These are phyloP conservation scores for Monilinia fructicola DNA, from an alignment of 2,329 filamentous ascomycete species.

Conservation along the genomic window DNA sequence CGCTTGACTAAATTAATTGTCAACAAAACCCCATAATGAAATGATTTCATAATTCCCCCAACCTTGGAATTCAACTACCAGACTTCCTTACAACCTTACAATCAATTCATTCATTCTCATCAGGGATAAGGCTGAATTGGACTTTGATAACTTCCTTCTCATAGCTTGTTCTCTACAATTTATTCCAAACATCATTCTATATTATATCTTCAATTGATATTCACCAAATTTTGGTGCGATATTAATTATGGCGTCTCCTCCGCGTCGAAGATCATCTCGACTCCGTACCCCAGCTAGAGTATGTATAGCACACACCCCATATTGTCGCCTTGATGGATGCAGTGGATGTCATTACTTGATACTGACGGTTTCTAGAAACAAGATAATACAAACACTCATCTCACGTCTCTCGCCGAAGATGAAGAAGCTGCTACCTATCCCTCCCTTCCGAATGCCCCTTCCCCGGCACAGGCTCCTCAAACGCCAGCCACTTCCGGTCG, in stretches of 20 bases:
- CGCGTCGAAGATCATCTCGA: conserved; percentile 40
- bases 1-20: conserved; percentile 3
- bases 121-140: not conserved
- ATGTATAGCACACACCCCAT: conserved; percentile 26
- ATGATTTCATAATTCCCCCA: conserved; percentile 10
- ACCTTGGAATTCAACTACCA: conserved; percentile 7
- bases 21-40: conserved; percentile 18
- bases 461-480: conserved; percentile 35
- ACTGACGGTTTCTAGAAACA: conserved; percentile 22
- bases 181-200: not conserved
- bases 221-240: not conserved
- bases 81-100: no score
- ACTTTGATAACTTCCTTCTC: not conserved
- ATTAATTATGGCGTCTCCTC: conserved; percentile 32
- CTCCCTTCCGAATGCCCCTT: conserved; percentile 32
- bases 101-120: not conserved
- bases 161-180: not conserved
- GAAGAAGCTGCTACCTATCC: conserved; percentile 35
- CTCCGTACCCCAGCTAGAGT: conserved; percentile 40
- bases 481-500: conserved; percentile 66
- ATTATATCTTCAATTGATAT: not conserved
- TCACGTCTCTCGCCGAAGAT: conserved; percentile 38
- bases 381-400: conserved; percentile 29
- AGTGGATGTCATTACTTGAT: not conserved
- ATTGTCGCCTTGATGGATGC: not conserved